These are phyloP conservation scores for Paramecium primaurelia DNA, from an alignment of 73 alveolate genomes.

Conservation along the genomic window DNA sequence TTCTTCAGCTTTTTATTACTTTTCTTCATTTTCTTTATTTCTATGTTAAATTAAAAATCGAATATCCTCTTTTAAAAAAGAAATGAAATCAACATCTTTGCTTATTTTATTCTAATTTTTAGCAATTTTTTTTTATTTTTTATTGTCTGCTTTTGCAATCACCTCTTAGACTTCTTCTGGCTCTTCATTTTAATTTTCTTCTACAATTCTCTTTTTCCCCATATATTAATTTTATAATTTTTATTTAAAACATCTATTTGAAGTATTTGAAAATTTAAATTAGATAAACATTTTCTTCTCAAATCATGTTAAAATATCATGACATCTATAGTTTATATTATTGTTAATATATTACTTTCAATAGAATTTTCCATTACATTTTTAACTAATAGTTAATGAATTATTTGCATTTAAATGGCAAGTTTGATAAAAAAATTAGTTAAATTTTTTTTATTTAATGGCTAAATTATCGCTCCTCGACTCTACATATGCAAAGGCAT, in stretches of 20 bases:
- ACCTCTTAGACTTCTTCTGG: not conserved
- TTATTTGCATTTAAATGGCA: not conserved
- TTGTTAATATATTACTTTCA: not conserved
- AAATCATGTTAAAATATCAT: not conserved
- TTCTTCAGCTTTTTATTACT: not conserved
- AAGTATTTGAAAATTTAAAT: not conserved
- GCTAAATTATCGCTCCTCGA: not conserved
- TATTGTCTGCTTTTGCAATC: not conserved
- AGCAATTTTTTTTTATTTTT: not conserved
- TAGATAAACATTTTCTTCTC: not conserved
- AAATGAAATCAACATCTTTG: not conserved
- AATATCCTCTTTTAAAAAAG: slow-evolving; percentile 6
- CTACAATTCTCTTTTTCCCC: slow-evolving; percentile 28
- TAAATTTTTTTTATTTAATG: not conserved
- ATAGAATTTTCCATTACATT: not conserved
- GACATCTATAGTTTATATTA: not conserved
- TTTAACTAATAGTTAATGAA: not conserved
- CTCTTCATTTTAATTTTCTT: not conserved
- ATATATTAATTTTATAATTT: slow-evolving; percentile 17
- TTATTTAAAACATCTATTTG: not conserved
- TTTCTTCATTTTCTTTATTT: not conserved
- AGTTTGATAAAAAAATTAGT: not conserved
- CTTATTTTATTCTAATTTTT: not conserved
- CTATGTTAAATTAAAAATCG: not conserved
- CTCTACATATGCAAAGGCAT: not conserved